Evolutionary conservation across 441 rosid species (phyloP).

Genomic region (Hura crepitans): DNA sequence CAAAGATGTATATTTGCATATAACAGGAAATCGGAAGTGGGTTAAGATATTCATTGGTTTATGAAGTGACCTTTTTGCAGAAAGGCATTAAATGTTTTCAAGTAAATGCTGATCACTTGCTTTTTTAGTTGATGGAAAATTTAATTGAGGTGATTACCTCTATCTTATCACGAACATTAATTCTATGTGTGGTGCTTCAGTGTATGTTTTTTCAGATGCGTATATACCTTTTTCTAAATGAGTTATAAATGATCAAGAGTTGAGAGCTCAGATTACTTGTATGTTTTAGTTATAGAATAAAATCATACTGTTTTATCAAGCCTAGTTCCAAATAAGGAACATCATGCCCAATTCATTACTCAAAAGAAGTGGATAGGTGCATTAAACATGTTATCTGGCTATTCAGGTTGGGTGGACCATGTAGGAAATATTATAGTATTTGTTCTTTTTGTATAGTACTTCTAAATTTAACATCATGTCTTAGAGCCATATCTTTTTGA

Average conservation of each 20-base stretch:
- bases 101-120: not conserved
- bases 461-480: not conserved
- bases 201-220: too few species aligned
- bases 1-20: not conserved
- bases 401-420: not conserved
- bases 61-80: not conserved
- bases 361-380: not conserved
- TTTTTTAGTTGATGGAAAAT: not conserved
- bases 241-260: too few species aligned
- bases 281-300: too few species aligned
- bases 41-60: not conserved
- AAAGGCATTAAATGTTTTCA: not conserved
- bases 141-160: too few species aligned
- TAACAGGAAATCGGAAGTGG: not conserved
- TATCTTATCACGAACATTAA: too few species aligned
- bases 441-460: not conserved
- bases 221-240: not conserved
- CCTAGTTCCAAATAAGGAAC: not conserved
- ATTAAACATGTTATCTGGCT: not conserved
- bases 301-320: not conserved
- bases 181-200: too few species aligned
- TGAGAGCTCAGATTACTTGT: not conserved
- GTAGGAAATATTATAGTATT: not conserved
- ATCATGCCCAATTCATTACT: not conserved
- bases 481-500: not conserved